Evolutionary conservation across 2,329 filamentous ascomycete species (phyloP).

Genomic region (Stemphylium vesicarium): DNA sequence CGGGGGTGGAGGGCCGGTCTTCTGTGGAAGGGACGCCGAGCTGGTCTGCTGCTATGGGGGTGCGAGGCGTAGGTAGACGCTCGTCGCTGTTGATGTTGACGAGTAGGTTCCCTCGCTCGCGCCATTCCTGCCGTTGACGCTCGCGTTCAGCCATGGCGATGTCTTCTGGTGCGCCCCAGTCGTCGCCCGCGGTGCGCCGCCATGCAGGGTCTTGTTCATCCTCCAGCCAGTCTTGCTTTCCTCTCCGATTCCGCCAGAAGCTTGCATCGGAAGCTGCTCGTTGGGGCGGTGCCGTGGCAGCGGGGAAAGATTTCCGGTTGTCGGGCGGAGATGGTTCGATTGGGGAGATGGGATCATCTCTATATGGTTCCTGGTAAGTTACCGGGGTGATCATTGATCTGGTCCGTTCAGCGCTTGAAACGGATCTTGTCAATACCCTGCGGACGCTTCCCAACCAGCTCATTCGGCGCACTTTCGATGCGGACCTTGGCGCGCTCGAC

Average conservation of each 20-base stretch:
- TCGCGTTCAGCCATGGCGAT: slow-evolving; percentile 39
- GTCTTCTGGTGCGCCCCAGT: slow-evolving; percentile 47
- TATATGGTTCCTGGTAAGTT: slow-evolving; percentile 37
- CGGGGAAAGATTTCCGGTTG: slow-evolving; percentile 29
- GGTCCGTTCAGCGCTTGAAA: slow-evolving; percentile 35
- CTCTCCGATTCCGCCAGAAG: slow-evolving; percentile 51
- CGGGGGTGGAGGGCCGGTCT: slow-evolving; percentile 37
- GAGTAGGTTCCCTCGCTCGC: slow-evolving; percentile 38
- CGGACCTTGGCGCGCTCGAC: slow-evolving; percentile 15
- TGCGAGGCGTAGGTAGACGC: slow-evolving; percentile 34
- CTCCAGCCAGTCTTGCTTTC: slow-evolving; percentile 52
- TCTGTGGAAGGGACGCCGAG: slow-evolving; percentile 24
- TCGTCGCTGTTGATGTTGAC: slow-evolving; percentile 38
- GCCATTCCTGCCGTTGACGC: slow-evolving; percentile 38
- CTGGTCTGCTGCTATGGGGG: slow-evolving; percentile 32
- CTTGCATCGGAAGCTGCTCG: slow-evolving; percentile 55
- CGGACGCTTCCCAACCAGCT: slow-evolving; percentile 50
- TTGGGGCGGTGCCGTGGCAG: slow-evolving; percentile 39
- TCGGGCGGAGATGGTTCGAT: slow-evolving; percentile 6
- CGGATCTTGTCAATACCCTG: slow-evolving; percentile 41
- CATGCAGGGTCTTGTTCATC: slow-evolving; percentile 41
- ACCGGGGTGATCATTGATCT: slow-evolving; percentile 34
- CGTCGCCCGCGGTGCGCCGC: slow-evolving; percentile 44
- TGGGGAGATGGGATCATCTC: slow-evolving; percentile 32
- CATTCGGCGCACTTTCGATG: slow-evolving; percentile 35